phyloP scores from a whole-genome alignment of 2,329 filamentous ascomycete genomes.

The Metarhizium humberi region DNA sequence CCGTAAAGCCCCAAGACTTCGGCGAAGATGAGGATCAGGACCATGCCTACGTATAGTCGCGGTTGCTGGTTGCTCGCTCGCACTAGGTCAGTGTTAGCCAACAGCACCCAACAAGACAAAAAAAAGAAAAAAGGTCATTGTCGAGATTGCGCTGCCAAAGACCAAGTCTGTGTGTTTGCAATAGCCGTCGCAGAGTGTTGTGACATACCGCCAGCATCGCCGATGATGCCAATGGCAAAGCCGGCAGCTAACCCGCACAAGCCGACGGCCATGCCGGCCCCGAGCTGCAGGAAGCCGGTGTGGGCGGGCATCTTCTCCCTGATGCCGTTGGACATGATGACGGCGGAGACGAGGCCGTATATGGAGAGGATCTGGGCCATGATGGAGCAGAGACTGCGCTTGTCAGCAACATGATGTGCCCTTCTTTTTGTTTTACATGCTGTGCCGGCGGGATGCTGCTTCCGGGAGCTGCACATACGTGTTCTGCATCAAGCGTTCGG shows the following conservation, averaged over 20 bases:
- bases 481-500: slow-evolving; percentile 33
- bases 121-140: background rate
- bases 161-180: no score
- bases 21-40: slow-evolving; percentile 38
- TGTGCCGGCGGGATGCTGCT: no score
- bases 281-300: slow-evolving; percentile 33
- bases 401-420: no score
- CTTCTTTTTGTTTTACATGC: no score
- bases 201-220: slow-evolving; percentile 32
- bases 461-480: background rate
- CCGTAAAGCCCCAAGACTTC: slow-evolving; percentile 37
- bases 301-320: slow-evolving; percentile 32
- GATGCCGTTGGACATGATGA: slow-evolving; percentile 33
- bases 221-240: slow-evolving; percentile 36
- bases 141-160: no score
- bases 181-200: background rate
- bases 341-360: slow-evolving; percentile 34
- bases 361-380: slow-evolving; percentile 40
- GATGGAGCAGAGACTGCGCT: slow-evolving; percentile 28
- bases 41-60: slow-evolving; percentile 36
- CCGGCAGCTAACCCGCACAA: slow-evolving; percentile 36
- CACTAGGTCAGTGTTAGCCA: slow-evolving; percentile 16
- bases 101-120: background rate
- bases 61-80: slow-evolving; percentile 38
- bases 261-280: slow-evolving; percentile 33